Base-by-base conservation (phyloP, 2,329 filamentous ascomycete species). In the Lachnellula subtilissima region DNA sequence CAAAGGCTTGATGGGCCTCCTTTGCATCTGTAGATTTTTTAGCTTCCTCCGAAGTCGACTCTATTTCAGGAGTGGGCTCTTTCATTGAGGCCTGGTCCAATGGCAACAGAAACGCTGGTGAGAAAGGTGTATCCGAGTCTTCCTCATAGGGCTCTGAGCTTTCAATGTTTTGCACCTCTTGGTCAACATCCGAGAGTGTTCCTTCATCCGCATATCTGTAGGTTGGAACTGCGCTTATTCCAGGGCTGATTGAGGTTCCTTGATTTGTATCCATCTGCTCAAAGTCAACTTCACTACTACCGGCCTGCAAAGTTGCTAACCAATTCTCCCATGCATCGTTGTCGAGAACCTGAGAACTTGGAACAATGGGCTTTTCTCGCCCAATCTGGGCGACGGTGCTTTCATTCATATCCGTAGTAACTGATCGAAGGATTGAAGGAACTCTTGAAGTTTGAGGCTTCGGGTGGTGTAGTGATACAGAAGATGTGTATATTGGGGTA, bases 291-390 rank as follows among this genome's bases (percentile, higher is more conserved):
- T 47, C 50, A 37, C 48, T 48, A 9, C 55, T 52, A 11, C 56
- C 54, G 8, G 46, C 46, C 17, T 47, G 23, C n/a, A 52, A 37
- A 15, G 53, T 19, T 19, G 48, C 54, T 25, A 66, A 55, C 68
- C 66, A 70, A n/a, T 55, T 61, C 43, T 63, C 55, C 68, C 68
- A 70, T 42, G 61, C 55, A 5, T 67, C 58, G 42, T 69, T 64
- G 9, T 69, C 62, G 12, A 61, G 8, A n/a, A 54, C 28, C 50
- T 67, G 62, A 14, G 66, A 65, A 28, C 55, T 58, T 14, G 60
- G 55, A 9, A 66, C 49, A 4, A 56, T 50, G 14, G 56, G 32
- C 25, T 58, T 57, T 12, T 28, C 35, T 36, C 50, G 51, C 47
- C 66, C 67, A 37, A 67, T 52, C 42, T 67, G 61, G 14, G 63